These are phyloP conservation scores for Trichosporon sp. DNA, from an alignment of 1,284 basidiomycete species.

Conservation along the genomic window DNA sequence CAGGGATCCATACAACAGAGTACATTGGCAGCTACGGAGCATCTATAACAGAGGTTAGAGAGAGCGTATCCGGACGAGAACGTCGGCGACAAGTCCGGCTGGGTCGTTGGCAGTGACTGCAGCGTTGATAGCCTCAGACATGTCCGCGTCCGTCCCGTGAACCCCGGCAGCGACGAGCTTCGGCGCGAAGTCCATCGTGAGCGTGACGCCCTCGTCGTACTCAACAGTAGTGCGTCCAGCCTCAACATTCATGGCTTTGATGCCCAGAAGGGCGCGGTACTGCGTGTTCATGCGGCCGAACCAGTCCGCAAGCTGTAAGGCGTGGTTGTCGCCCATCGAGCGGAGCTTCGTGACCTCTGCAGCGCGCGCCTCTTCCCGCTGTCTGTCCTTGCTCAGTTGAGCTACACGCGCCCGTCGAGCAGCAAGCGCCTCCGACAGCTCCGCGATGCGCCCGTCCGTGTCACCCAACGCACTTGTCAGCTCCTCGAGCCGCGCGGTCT, in stretches of 20 bases:
- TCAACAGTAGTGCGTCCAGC: background rate
- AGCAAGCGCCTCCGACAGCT: constrained; percentile 58
- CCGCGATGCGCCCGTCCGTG: constrained; percentile 60
- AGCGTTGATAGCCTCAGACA: constrained; percentile 65
- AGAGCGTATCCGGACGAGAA: constrained; percentile 61
- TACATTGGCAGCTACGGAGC: background rate
- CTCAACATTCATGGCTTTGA: constrained; percentile 57
- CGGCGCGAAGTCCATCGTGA: constrained; percentile 13
- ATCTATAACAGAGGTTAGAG: background rate
- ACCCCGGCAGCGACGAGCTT: background rate
- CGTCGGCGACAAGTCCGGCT: constrained; percentile 68
- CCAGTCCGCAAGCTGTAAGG: constrained; percentile 60
- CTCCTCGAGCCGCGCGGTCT: constrained; percentile 72
- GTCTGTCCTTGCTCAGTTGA: constrained; percentile 63
- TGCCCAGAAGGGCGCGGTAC: constrained; percentile 66
- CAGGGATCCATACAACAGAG: background rate
- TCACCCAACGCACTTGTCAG: constrained; percentile 64
- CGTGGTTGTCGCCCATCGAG: constrained; percentile 61
- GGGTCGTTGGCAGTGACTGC: constrained; percentile 71
- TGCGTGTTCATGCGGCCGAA: constrained; percentile 67
- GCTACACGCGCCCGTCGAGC: constrained; percentile 59
- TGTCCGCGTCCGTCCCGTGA: constrained; percentile 48
- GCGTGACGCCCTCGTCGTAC: constrained; percentile 13
- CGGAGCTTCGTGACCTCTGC: constrained; percentile 56
- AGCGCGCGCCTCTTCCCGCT: constrained; percentile 70